Evolutionary conservation across 768 basidiomycete species (phyloP).

Genomic region (Inosperma sp.): DNA sequence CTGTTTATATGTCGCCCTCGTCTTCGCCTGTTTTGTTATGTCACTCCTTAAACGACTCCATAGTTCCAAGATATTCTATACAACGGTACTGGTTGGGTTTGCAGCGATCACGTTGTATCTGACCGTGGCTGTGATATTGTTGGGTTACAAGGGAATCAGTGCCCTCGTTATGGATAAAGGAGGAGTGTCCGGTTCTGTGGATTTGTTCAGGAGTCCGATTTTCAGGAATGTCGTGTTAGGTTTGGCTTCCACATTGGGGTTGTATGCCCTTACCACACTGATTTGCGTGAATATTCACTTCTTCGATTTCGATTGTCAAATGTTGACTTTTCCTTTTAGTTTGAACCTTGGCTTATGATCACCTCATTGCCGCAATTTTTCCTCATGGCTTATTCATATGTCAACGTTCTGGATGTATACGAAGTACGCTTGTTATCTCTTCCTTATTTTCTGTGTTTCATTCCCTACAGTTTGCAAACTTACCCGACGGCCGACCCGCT

Average conservation of each 20-base stretch:
- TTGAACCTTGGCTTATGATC: constrained; percentile 98
- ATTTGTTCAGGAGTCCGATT: constrained; percentile 69
- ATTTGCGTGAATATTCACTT: constrained; percentile 64
- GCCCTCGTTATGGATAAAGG: constrained; percentile 45
- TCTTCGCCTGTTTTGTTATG: constrained; percentile 85
- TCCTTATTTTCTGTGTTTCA: constrained; percentile 4
- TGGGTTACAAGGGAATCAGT: constrained; percentile 79
- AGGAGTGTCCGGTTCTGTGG: constrained; percentile 45
- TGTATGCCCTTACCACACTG: constrained; percentile 79
- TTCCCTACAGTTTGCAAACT: constrained; percentile 61
- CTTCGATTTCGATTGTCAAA: background rate
- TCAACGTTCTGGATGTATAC: constrained; percentile 90
- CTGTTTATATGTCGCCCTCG: constrained; percentile 83
- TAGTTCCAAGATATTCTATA: constrained; percentile 85
- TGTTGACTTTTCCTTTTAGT: constrained; percentile 34
- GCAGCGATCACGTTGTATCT: constrained; percentile 89
- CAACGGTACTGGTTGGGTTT: constrained; percentile 81
- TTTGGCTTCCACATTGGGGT: constrained; percentile 78
- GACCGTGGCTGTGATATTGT: constrained; percentile 80
- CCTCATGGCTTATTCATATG: constrained; percentile 90
- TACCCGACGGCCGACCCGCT: no score
- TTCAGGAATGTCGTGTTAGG: constrained; percentile 88
- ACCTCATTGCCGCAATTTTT: constrained; percentile 90
- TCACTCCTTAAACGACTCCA: constrained; percentile 89
- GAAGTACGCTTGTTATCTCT: constrained; percentile 43